phyloP scores from a whole-genome alignment of 1,139 yeast genomes.

The Chernovozyma aurita region DNA sequence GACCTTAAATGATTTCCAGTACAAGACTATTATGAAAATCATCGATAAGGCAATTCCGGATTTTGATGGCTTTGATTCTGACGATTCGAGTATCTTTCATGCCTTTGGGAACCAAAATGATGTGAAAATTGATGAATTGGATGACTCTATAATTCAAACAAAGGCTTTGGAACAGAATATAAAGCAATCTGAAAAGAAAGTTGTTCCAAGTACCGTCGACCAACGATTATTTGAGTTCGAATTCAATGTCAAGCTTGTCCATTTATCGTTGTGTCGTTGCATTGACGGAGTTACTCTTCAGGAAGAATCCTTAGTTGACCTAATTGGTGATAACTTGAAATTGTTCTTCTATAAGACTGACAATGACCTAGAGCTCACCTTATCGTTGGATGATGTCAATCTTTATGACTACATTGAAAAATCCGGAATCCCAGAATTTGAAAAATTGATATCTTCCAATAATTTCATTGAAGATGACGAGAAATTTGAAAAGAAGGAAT shows the following conservation, averaged over 20 bases:
- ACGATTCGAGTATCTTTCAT: conserved; percentile 30
- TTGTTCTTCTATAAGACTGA: conserved; percentile 59
- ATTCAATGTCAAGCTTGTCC: conserved; percentile 61
- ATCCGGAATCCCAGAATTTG: conserved; percentile 59
- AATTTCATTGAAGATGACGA: conserved; percentile 30
- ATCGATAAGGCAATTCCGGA: conserved; percentile 69
- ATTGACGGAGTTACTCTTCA: conserved; percentile 54
- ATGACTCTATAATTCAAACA: conserved; percentile 6
- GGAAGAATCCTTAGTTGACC: conserved; percentile 66
- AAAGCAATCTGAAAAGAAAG: conserved; percentile 6
- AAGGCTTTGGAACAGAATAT: conserved; percentile 9
- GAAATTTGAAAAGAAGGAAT: conserved; percentile 33
- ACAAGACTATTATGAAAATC: conserved; percentile 78
- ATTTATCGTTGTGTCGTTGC: conserved; percentile 65
- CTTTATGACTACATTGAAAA: conserved; percentile 73
- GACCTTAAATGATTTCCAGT: conserved; percentile 82
- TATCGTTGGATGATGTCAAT: conserved; percentile 59
- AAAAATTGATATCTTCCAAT: conserved; percentile 67
- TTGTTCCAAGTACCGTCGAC: conserved; percentile 16
- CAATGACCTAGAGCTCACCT: conserved; percentile 61
- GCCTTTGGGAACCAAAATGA: conserved; percentile 25
- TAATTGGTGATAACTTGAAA: conserved; percentile 62
- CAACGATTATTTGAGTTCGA: conserved; percentile 71
- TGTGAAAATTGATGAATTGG: conserved; percentile 21
- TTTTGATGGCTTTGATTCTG: conserved; percentile 32